Evolutionary conservation across 2,329 filamentous ascomycete genomes (phyloP), one percentile per base, ranked within the genome.

Genomic region (Hymenoscyphus fructigenus): DNA sequence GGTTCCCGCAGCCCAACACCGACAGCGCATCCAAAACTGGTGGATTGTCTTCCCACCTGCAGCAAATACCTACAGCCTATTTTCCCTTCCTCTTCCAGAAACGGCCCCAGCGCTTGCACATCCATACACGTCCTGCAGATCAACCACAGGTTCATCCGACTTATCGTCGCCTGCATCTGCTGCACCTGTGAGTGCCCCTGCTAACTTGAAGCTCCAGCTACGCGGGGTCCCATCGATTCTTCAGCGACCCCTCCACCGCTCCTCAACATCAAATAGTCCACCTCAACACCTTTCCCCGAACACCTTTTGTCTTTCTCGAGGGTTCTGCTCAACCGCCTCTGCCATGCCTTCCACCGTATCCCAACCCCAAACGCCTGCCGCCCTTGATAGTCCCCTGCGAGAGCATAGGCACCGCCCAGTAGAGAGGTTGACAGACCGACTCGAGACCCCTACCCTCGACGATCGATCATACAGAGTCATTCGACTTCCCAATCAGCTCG

Each of bases 391-490:
- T 59, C 70, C 72, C 60, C 67, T 75, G 64, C 70, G 69, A 59
- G 74, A 76, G 63, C 71, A 75, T 57, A 70, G 73, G 66, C 68
- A 71, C 50, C 63, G 71, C 65, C 70, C 73, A 2, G 72, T 76
- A 7, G 72, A 76, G 67, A 69, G 71, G 38, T 75, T 92, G 70
- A 88, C 91, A 38, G 90, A 96, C 74, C 78, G 83, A 57, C 81
- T 97, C 62, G 91, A 96, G 80, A 93, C 91, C 74, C 92, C 93
- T 5, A 88, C 89, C 69, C 84, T 96, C 62, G 94, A 98, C 78
- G 88, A 96, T 77, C 87, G 94, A 61, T 85, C 87, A 36, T 99
- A 99, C 77, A 86, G 94, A 65, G 92, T 99, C 68, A 89, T 98
- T 71, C 86, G 88, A 61, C 83, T 99, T 81, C 86, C 57, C n/a